These are phyloP conservation scores for Acer yangbiense DNA, from an alignment of 345 rosid species.

Conservation along the genomic window DNA sequence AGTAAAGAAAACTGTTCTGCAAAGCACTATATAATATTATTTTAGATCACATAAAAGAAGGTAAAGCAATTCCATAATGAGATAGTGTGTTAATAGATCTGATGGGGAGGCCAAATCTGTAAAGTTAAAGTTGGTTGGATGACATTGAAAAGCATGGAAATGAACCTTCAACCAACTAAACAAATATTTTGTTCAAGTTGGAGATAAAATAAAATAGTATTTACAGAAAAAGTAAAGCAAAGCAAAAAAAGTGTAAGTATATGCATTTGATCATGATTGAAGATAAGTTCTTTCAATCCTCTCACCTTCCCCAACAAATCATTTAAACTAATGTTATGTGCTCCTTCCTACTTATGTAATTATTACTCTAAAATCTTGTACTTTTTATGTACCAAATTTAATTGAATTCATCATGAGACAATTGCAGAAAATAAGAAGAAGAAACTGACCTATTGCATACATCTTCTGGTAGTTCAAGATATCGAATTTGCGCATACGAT, in stretches of 20 bases:
- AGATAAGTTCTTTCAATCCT: neutral
- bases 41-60: constrained; percentile 9
- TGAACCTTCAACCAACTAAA: constrained; percentile 1
- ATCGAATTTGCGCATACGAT: constrained; percentile 87
- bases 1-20: neutral
- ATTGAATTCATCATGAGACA: constrained; percentile 18
- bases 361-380: constrained; percentile 22
- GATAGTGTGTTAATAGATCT: constrained; percentile 30
- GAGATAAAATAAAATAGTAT: neutral
- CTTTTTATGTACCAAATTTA: constrained; percentile 21
- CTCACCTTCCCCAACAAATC: neutral
- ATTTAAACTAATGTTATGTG: neutral
- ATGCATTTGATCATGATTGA: neutral
- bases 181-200: neutral
- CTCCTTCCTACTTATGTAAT: too few species aligned
- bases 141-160: constrained; percentile 14
- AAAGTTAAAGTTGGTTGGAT: constrained; percentile 24
- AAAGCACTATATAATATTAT: neutral
- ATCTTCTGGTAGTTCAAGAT: constrained; percentile 92
- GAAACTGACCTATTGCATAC: constrained; percentile 78
- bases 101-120: constrained; percentile 28
- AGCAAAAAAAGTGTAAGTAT: neutral
- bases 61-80: constrained; percentile 42
- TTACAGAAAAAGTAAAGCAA: constrained; percentile 7
- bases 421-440: neutral